Conservation (phyloP, 306 rosid genomes). For the Bauhinia variegata region DNA sequence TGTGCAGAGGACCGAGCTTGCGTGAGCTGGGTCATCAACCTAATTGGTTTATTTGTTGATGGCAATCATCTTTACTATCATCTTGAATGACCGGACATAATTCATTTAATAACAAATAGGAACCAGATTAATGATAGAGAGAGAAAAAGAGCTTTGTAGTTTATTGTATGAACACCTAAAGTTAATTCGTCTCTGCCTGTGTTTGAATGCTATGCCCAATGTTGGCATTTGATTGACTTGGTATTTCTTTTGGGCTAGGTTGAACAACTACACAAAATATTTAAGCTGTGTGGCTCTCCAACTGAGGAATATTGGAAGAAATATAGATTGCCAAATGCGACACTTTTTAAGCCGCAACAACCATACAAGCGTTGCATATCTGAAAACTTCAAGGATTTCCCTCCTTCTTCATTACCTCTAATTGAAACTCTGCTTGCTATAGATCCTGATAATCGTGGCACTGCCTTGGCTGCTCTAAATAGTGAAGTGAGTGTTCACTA, state of each 20-base stretch:
- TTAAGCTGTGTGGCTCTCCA: constrained; percentile 96
- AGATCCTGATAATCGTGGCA: constrained; percentile 75
- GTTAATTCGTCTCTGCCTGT: constrained; percentile 1
- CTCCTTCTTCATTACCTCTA: constrained; percentile 70
- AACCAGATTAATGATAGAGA: neutral
- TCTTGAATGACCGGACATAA: constrained; percentile 11
- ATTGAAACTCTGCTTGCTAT: constrained; percentile 79
- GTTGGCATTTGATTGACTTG: constrained; percentile 36
- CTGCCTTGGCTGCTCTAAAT: constrained; percentile 68
- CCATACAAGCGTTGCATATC: constrained; percentile 64
- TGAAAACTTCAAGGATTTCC: constrained; percentile 76
- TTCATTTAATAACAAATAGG: constrained; percentile 4
- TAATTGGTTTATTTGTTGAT: constrained; percentile 23
- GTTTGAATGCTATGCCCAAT: neutral
- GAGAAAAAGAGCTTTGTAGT: neutral
- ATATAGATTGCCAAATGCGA: constrained; percentile 82
- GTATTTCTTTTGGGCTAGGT: constrained; percentile 59
- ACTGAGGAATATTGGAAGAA: constrained; percentile 90
- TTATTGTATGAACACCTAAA: constrained; percentile 10
- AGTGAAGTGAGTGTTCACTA: constrained; percentile 69
- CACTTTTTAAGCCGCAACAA: constrained; percentile 91
- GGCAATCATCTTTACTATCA: constrained; percentile 2
- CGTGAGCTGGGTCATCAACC: constrained; percentile 12
- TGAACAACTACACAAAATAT: constrained; percentile 96
- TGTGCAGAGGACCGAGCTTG: constrained; percentile 17